Base-by-base conservation (phyloP, 352 stramenopile species). In the Pseudoperonospora humuli region DNA sequence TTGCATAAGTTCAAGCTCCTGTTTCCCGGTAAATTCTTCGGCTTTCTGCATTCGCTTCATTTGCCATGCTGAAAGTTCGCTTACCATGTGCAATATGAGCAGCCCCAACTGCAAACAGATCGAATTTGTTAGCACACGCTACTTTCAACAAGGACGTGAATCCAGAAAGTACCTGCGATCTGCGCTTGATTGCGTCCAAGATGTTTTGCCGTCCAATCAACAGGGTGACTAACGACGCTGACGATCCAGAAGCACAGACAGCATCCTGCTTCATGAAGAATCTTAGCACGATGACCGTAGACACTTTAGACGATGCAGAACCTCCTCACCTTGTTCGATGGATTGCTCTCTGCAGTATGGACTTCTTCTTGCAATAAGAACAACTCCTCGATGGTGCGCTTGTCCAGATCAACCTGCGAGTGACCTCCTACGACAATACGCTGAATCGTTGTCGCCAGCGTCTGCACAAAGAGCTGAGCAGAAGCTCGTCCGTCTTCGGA, bases 21-120 rank as follows among this genome's bases (percentile, higher is more conserved):
- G 62, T 52, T 85, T 84, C 0, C 74, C 67, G 1, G 64, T 67
- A 17, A 84, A 83, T 39, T 92, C 80, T 57, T 94, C 80, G 0
- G 67, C 68, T 42, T 84, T 86, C 39, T 94, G 79, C 80, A 94
- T 91, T 43, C 77, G 78, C 38, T 92, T 87, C 77, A 94, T 92
- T 65, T 93, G 78, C 79, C 82, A 93, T 18, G 73, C 70, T 3
- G 79, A 88, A 2, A 93, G 39, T 20, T 91, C 79, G 14, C 79
- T 84, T 19, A 93, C 34, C 26, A 93, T 69, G 37, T 70, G 61
- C 17, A 93, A 48, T 38, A 89, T 31, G 23, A 92, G 49, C 48
- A 92, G 67, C 0, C 75, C 79, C 5, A 93, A 50, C 81, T 91
- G 39, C 28, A 61, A 15, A 28, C 11, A 46, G 25, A 50, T 34